Evolutionary conservation across 352 stramenopile species (phyloP).

Genomic region (Phytopythium boreale): DNA sequence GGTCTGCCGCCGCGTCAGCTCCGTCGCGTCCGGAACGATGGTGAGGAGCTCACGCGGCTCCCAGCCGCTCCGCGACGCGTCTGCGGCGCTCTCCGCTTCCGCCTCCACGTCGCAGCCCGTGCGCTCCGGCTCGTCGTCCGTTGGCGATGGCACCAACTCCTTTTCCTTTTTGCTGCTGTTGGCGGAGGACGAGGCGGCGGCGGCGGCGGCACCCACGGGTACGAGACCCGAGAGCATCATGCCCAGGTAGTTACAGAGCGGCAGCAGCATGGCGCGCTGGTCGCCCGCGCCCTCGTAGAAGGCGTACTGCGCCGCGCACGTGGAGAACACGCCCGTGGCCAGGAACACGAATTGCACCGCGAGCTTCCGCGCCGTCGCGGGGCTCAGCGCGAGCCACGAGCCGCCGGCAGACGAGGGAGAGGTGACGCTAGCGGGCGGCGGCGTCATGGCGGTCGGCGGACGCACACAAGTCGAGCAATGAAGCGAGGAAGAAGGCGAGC

Average conservation of each 20-base stretch:
- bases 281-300: slow-evolving; percentile 83
- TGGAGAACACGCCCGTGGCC: slow-evolving; percentile 81
- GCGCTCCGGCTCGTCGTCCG: slow-evolving; percentile 14
- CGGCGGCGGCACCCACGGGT: slow-evolving; percentile 17
- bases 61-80: background rate
- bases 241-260: slow-evolving; percentile 83
- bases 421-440: background rate
- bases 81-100: background rate
- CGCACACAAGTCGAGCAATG: background rate
- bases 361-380: slow-evolving; percentile 13
- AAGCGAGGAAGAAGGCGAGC: background rate
- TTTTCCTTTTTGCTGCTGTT: slow-evolving; percentile 6
- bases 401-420: background rate
- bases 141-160: background rate
- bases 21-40: background rate
- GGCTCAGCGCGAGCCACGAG: background rate
- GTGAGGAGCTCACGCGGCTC: background rate
- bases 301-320: slow-evolving; percentile 78
- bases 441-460: background rate
- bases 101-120: slow-evolving; percentile 5
- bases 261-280: slow-evolving; percentile 82
- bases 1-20: slow-evolving; percentile 46
- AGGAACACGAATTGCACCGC: slow-evolving; percentile 71
- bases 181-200: slow-evolving; percentile 1
- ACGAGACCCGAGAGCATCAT: slow-evolving; percentile 85